These are phyloP conservation scores for Parmales sp. DNA, from an alignment of 108 stramenopile species.

Conservation along the genomic window DNA sequence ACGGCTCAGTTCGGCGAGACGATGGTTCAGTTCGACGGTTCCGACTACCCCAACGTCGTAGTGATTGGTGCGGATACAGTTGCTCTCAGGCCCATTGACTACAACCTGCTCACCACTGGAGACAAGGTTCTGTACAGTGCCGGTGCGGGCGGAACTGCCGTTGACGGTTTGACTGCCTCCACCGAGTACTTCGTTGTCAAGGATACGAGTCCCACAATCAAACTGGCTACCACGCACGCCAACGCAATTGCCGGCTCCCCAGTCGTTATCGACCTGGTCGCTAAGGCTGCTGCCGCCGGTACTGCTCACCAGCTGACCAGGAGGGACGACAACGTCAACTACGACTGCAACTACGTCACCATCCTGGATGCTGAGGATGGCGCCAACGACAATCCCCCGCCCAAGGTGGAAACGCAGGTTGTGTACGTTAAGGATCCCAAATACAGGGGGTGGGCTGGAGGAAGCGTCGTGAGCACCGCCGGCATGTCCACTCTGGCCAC, in stretches of 20 bases:
- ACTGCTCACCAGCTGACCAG: too few relatives aligned
- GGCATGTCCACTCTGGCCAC: conserved; percentile 13
- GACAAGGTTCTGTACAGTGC: not conserved
- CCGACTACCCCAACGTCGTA: too few relatives aligned
- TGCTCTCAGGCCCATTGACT: not conserved
- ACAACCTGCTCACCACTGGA: not conserved
- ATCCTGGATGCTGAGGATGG: conserved; percentile 35
- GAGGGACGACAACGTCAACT: too few relatives aligned
- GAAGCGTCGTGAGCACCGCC: conserved; percentile 19
- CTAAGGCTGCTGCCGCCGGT: too few relatives aligned
- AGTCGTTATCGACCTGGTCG: too few relatives aligned
- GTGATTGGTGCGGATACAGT: too few relatives aligned
- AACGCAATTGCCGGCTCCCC: not conserved
- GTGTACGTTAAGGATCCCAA: conserved; percentile 38
- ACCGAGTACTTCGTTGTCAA: not conserved
- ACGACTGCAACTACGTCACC: conserved; percentile 31
- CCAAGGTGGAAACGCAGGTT: conserved; percentile 35
- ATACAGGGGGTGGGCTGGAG: conserved; percentile 43
- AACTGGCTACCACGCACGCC: not conserved
- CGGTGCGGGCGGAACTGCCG: not conserved
- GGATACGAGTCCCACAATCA: not conserved
- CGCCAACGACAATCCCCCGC: conserved; percentile 23
- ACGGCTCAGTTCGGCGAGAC: too few relatives aligned
- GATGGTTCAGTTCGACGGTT: too few relatives aligned
- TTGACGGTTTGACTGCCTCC: not conserved